These are phyloP conservation scores for Gaultheria prostrata DNA, from an alignment of 148 eudicot genomes.

Conservation along the genomic window DNA sequence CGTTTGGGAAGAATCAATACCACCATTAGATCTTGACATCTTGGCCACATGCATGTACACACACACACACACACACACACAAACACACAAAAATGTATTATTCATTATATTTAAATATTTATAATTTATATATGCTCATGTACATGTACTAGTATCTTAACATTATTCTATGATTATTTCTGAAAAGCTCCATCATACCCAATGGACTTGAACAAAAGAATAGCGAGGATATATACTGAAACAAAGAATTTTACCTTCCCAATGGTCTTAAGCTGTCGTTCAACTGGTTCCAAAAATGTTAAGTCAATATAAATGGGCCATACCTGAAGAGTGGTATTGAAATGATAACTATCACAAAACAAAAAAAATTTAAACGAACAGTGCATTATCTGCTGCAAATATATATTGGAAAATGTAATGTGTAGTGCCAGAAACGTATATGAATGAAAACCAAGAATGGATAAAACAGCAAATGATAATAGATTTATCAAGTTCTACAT, in stretches of 20 bases:
- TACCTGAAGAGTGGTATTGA: slow-evolving; percentile 41
- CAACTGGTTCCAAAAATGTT: slow-evolving; percentile 87
- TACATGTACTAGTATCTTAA: not conserved
- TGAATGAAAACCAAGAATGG: not conserved
- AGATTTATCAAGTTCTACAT: slow-evolving; percentile 5
- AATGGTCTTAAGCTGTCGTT: slow-evolving; percentile 71
- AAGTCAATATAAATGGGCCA: slow-evolving; percentile 92
- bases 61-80: not conserved
- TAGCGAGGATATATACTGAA: not conserved
- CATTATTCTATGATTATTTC: not conserved
- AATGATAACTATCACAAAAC: not conserved
- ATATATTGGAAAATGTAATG: not conserved
- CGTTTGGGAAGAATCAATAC: not conserved
- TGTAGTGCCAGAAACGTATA: not conserved
- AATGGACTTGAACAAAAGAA: not conserved
- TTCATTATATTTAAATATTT: no score
- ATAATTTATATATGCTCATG: no score
- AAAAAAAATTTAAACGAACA: not conserved
- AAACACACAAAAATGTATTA: not conserved
- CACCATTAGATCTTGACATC: not conserved
- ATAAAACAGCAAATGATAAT: not conserved
- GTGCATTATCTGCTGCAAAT: not conserved
- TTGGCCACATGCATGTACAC: not conserved
- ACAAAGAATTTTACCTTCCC: slow-evolving; percentile 57
- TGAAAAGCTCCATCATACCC: not conserved